These are phyloP conservation scores for Phytophthora quininea DNA, from an alignment of 352 stramenopile genomes.

Conservation along the genomic window DNA sequence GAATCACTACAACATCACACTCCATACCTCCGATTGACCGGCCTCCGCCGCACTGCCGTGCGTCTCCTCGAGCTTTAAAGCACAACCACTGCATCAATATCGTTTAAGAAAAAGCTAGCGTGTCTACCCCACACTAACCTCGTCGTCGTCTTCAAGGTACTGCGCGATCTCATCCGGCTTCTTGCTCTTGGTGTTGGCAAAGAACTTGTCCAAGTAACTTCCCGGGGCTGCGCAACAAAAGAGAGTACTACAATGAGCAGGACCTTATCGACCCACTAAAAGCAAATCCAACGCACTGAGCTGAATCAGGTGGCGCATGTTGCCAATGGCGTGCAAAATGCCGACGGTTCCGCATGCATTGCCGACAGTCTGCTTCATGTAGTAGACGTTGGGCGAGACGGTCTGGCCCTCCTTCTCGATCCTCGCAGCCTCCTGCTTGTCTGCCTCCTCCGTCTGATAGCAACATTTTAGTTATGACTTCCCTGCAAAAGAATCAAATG, in stretches of 20 bases:
- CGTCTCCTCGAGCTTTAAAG: conserved; percentile 87
- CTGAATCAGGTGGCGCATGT: conserved; percentile 80
- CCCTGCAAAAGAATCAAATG: neutral
- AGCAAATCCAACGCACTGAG: conserved; percentile 41
- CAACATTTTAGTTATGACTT: conserved; percentile 7
- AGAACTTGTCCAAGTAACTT: conserved; percentile 87
- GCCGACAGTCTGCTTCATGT: conserved; percentile 96
- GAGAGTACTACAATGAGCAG: neutral
- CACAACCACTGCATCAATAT: neutral
- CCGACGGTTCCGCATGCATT: conserved; percentile 98
- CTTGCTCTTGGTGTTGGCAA: conserved; percentile 79
- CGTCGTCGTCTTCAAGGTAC: conserved; percentile 90
- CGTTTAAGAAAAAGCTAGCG: neutral
- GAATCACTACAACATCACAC: neutral
- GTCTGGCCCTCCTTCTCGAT: conserved; percentile 79
- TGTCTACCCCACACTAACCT: conserved; percentile 38
- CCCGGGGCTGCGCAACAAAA: conserved; percentile 36
- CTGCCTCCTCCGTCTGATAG: conserved; percentile 72
- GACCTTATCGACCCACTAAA: neutral
- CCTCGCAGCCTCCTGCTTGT: conserved; percentile 68
- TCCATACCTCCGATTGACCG: conserved; percentile 84
- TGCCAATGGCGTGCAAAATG: conserved; percentile 94
- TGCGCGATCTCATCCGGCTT: conserved; percentile 83
- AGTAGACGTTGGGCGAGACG: conserved; percentile 84
- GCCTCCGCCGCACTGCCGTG: conserved; percentile 91